Conservation (phyloP, 441 rosid genomes). For the Daphne laureola region DNA sequence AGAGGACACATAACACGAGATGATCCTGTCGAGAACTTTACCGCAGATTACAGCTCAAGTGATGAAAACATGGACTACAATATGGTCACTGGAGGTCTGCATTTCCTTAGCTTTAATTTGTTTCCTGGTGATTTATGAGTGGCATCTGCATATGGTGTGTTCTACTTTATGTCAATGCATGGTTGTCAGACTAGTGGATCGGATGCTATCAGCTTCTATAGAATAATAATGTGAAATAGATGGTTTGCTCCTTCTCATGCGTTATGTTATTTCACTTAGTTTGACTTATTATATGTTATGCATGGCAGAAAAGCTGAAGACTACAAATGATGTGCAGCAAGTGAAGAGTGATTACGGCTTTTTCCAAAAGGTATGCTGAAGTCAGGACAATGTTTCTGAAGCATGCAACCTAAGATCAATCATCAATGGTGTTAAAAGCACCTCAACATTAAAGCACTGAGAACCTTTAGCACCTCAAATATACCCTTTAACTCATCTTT, state of each 20-base stretch:
- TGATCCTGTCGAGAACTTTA: conserved; percentile 63
- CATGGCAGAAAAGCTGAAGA: conserved; percentile 57
- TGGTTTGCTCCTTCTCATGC: not conserved
- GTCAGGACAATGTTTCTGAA: not conserved
- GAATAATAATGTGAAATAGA: too few relatives aligned
- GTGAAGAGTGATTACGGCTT: conserved; percentile 61
- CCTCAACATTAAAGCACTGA: too few relatives aligned
- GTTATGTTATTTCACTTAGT: not conserved
- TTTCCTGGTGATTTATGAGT: conserved; percentile 9
- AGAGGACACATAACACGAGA: conserved; percentile 56
- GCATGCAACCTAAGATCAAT: too few relatives aligned
- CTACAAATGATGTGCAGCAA: conserved; percentile 35
- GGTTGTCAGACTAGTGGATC: not conserved
- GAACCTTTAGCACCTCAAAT: too few relatives aligned
- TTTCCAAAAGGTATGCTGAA: conserved; percentile 58
- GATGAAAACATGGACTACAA: conserved; percentile 89
- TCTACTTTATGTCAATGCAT: not conserved
- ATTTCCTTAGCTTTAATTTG: conserved; percentile 12
- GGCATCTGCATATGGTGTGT: conserved; percentile 1
- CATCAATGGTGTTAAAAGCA: too few relatives aligned
- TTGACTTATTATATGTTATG: conserved; percentile 10
- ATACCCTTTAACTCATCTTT: too few relatives aligned
- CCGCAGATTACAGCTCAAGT: conserved; percentile 87
- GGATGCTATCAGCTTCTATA: too few relatives aligned
- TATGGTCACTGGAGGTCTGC: conserved; percentile 67